A percentile compares a stretch with the other conserved stretches of the same genome.
phyloP scores from a whole-genome alignment of 2,329 filamentous ascomycete species.

The Byssochlamys sp. region DNA sequence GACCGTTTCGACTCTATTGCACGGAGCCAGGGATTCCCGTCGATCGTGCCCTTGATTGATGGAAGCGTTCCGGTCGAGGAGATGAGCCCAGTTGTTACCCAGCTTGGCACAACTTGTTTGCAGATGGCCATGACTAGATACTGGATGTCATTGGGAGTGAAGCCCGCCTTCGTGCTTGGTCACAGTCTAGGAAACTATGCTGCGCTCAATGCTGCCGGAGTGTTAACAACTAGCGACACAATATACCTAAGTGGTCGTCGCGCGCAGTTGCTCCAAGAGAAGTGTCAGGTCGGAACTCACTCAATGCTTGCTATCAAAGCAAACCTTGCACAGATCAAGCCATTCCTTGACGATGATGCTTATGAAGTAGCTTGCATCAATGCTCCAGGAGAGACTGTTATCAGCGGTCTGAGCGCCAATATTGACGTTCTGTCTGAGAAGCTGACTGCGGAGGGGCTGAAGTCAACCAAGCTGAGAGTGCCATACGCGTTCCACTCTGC shows the following conservation, averaged over 20 bases:
- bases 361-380: constrained; percentile 35
- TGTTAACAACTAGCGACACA: constrained; percentile 27
- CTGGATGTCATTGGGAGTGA: constrained; percentile 28
- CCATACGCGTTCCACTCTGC: constrained; percentile 40
- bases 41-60: constrained; percentile 27
- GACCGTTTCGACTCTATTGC: constrained; percentile 22
- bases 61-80: constrained; percentile 21
- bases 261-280: constrained; percentile 31
- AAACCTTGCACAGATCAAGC: constrained; percentile 23
- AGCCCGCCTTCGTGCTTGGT: constrained; percentile 30
- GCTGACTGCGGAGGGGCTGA: constrained; percentile 27
- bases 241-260: constrained; percentile 33
- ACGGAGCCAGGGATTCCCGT: constrained; percentile 26
- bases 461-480: constrained; percentile 34
- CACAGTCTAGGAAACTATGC: constrained; percentile 37
- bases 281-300: constrained; percentile 33
- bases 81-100: constrained; percentile 21
- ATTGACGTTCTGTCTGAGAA: constrained; percentile 30
- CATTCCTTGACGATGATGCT: constrained; percentile 20
- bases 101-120: constrained; percentile 30
- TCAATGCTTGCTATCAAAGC: constrained; percentile 37
- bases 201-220: constrained; percentile 30
- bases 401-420: constrained; percentile 28
- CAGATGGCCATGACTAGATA: constrained; percentile 31
- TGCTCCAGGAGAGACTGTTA: constrained; percentile 34